Conservation (phyloP, 139 green algal genomes). For the Coelastrella sp. region DNA sequence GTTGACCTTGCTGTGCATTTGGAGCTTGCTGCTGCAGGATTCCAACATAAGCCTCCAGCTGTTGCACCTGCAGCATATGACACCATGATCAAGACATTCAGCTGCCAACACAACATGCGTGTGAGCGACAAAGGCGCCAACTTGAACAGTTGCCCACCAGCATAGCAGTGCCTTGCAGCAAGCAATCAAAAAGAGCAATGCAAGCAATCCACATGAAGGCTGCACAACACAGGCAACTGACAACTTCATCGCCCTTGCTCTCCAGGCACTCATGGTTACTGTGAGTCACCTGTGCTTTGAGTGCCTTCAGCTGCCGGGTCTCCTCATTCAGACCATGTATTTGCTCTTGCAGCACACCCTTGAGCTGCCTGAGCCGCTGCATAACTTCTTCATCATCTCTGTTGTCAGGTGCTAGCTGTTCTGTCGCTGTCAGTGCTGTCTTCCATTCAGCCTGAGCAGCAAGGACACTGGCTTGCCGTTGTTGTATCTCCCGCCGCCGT, state of each 20-base stretch:
- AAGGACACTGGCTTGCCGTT: constrained; percentile 34
- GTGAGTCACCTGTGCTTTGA: constrained; percentile 19
- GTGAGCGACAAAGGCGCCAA: not conserved
- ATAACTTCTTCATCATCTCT: constrained; percentile 14
- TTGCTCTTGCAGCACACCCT: constrained; percentile 57
- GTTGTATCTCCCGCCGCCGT: constrained; percentile 23
- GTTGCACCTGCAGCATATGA: constrained; percentile 23
- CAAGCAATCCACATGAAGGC: not conserved
- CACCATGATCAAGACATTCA: not conserved
- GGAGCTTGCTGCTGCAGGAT: constrained; percentile 9
- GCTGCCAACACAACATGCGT: not conserved
- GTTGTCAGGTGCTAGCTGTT: not conserved
- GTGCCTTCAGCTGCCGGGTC: constrained; percentile 44
- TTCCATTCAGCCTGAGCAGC: constrained; percentile 46
- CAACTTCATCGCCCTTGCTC: not conserved
- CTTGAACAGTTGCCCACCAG: too few relatives aligned
- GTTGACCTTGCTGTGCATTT: not conserved
- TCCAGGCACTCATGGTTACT: not conserved
- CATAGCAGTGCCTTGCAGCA: not conserved
- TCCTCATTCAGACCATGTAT: constrained; percentile 55
- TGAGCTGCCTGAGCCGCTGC: constrained; percentile 51
- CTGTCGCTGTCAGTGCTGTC: not conserved
- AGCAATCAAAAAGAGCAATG: not conserved
- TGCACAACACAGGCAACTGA: not conserved
- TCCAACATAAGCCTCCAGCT: not conserved